Evolutionary conservation across 495 filamentous ascomycete genomes (phyloP).

Genomic region (Pyrenula aspistea): DNA sequence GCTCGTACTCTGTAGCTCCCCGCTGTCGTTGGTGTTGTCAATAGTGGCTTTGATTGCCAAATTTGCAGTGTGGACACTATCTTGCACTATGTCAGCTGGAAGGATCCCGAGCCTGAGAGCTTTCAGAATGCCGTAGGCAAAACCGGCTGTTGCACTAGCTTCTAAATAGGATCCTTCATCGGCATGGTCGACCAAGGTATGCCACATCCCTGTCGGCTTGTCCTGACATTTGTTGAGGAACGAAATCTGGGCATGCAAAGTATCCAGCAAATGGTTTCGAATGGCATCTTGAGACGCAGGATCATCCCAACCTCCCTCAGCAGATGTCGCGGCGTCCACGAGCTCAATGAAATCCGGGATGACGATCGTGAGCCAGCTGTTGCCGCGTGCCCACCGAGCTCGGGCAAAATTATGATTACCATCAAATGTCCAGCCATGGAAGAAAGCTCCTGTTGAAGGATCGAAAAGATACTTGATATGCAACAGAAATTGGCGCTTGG

Average conservation of each 20-base stretch:
- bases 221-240: slow-evolving; percentile 45
- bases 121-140: slow-evolving; percentile 64
- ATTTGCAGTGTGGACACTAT: slow-evolving; percentile 2
- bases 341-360: slow-evolving; percentile 64
- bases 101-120: slow-evolving; percentile 43
- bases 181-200: slow-evolving; percentile 52
- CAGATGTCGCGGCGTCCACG: slow-evolving; percentile 34
- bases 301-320: neutral
- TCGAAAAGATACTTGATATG: slow-evolving; percentile 66
- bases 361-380: slow-evolving; percentile 60
- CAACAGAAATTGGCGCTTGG: slow-evolving; percentile 58
- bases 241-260: slow-evolving; percentile 48
- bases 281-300: slow-evolving; percentile 34
- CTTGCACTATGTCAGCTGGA: slow-evolving; percentile 38
- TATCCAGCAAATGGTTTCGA: slow-evolving; percentile 45
- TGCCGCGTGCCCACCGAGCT: slow-evolving; percentile 58
- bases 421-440: slow-evolving; percentile 65
- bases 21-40: slow-evolving; percentile 42
- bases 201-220: slow-evolving; percentile 43
- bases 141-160: slow-evolving; percentile 61
- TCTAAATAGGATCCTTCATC: slow-evolving; percentile 53
- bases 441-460: slow-evolving; percentile 52
- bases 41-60: slow-evolving; percentile 46
- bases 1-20: slow-evolving; percentile 56
- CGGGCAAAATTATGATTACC: slow-evolving; percentile 60